Conservation (phyloP, 2,329 filamentous ascomycete species). For the Coniella lustricola region DNA sequence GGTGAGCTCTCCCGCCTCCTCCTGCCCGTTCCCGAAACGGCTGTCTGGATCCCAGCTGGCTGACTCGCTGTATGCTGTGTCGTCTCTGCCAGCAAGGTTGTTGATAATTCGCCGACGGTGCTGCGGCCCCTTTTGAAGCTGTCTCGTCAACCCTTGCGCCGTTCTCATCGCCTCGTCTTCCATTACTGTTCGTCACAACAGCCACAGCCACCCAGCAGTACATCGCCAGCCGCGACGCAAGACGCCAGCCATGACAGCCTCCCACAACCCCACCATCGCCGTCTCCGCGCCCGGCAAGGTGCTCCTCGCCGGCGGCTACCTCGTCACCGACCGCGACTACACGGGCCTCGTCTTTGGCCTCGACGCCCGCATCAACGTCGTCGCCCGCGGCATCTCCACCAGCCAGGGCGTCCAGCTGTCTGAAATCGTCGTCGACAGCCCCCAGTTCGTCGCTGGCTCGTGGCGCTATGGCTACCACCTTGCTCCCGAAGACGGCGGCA, state of each 20-base stretch:
- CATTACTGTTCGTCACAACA: not conserved
- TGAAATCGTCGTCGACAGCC: slow-evolving; percentile 81
- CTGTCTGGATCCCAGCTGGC: no score
- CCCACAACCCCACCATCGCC: slow-evolving; percentile 38
- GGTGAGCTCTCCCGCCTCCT: slow-evolving; percentile 4
- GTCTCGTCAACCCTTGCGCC: not conserved
- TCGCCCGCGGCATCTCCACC: slow-evolving; percentile 50
- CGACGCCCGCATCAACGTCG: slow-evolving; percentile 59
- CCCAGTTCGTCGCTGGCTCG: slow-evolving; percentile 79
- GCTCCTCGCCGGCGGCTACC: slow-evolving; percentile 86
- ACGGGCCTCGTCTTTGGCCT: slow-evolving; percentile 68
- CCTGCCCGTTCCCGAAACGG: not conserved
- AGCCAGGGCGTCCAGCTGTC: slow-evolving; percentile 56
- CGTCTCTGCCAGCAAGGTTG: no score
- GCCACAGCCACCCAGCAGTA: not conserved
- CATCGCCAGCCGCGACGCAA: no score
- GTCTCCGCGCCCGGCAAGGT: slow-evolving; percentile 96
- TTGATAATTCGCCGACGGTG: not conserved
- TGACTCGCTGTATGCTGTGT: no score
- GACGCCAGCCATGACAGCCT: slow-evolving; percentile 1
- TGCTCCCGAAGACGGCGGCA: slow-evolving; percentile 65
- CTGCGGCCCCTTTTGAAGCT: no score
- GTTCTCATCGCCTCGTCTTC: no score
- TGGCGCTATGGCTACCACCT: slow-evolving; percentile 83
- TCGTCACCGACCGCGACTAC: slow-evolving; percentile 83